Evolutionary conservation across 2,329 filamentous ascomycete genomes (phyloP), one percentile per base, ranked within the genome.

Genomic region (Hirsutella thompsonii): DNA sequence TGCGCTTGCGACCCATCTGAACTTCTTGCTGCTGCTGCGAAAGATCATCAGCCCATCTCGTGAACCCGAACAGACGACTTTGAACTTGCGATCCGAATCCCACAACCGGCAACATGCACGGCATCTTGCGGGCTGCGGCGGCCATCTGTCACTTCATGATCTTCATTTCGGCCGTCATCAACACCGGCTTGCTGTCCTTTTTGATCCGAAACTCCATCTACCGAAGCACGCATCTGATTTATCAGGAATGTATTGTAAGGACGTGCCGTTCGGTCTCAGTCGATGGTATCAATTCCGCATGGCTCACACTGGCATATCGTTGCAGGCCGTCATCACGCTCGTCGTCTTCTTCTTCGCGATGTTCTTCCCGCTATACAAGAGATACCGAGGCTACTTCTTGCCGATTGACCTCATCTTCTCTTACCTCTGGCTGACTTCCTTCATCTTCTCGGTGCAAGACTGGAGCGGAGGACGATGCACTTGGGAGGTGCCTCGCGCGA

Each of bases 361-460:
- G 36, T 19, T 48, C 8, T 14, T 52, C 3, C 48, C 52, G 2
- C 21, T 52, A 1, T 8, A 49, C 20, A 37, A 43, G 18, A 43
- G 40, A 11, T 54, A 53, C 37, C 39, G 43, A 3, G 52, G 52
- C n/a, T 44, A 47, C 13, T 29, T 55, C 3, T 29, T 49, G 37
- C 49, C 49, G 2, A 14, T 48, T 4, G 50, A 52, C 40, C 37
- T 52, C 8, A 39, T 47, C 38, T 49, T 53, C 34, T 53, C 51
- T 18, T 54, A 52, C 38, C 47, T 54, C 1, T 54, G 52, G 52
- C 46, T 55, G 36, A 52, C 52, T 6, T 44, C 49, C 16, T 52
- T 54, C 38, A 50, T 52, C 45, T 53, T 54, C 39, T 42, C 51
- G 8, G 43, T 49, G 1, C 42, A 51, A 14, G 49, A 52, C 35